These are phyloP conservation scores for Calocybe gangraenosa DNA, from an alignment of 768 basidiomycete species.

Conservation along the genomic window DNA sequence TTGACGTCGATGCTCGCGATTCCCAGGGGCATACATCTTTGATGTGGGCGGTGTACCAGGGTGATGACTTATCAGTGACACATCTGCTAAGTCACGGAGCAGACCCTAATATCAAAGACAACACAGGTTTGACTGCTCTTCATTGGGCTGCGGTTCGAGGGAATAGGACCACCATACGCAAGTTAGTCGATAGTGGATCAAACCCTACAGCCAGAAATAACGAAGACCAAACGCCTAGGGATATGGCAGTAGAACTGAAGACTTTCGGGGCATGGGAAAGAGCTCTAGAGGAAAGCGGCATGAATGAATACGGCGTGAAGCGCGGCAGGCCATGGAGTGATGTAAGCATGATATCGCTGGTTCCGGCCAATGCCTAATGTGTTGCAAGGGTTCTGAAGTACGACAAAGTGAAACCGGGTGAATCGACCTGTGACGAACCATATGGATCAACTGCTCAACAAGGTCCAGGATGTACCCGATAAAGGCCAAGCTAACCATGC, in stretches of 20 bases:
- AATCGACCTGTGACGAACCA: no score
- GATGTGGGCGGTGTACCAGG: conserved; percentile 99
- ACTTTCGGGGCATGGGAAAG: conserved; percentile 86
- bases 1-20: conserved; percentile 88
- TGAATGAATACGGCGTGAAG: conserved; percentile 70
- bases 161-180: conserved; percentile 81
- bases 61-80: conserved; percentile 93
- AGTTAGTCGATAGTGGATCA: conserved; percentile 81
- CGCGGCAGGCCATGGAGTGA: conserved; percentile 68
- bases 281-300: conserved; percentile 83
- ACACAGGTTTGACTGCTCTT: conserved; percentile 79
- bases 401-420: no score
- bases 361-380: no score
- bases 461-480: no score
- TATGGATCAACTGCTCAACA: no score
- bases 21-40: conserved; percentile 89
- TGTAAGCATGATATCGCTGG: conserved; percentile 29
- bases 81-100: conserved; percentile 86
- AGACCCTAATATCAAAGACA: conserved; percentile 70
- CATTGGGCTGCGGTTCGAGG: conserved; percentile 99
- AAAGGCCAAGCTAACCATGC: no score
- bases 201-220: conserved; percentile 78
- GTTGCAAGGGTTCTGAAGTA: no score
- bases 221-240: conserved; percentile 82
- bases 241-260: conserved; percentile 94